Percentiles rank a stretch among this genome's conserved stretches.
These are phyloP conservation scores for Candida quercuum DNA, from an alignment of 805 yeast genomes.

Conservation along the genomic window DNA sequence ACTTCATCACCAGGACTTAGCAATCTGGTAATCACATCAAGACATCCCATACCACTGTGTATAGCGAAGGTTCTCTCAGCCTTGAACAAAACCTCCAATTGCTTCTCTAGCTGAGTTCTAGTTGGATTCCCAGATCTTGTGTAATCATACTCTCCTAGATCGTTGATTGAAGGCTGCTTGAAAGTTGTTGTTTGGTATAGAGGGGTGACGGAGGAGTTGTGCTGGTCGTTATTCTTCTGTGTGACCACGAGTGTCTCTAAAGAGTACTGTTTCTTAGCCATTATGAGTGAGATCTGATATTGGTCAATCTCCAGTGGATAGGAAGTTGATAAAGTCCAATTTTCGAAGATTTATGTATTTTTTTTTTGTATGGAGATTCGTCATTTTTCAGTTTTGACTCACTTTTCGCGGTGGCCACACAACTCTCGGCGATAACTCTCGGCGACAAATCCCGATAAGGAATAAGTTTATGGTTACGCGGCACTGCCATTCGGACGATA, in stretches of 20 bases:
- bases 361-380: too few species aligned
- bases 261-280: constrained; percentile 10
- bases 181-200: constrained; percentile 93
- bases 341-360: too few species aligned
- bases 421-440: too few species aligned
- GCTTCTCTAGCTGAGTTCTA: constrained; percentile 71
- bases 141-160: constrained; percentile 80
- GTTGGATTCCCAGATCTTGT: constrained; percentile 96
- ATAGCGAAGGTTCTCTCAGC: constrained; percentile 79
- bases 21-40: constrained; percentile 76
- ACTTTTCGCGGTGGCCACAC: too few species aligned
- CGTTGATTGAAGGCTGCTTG: constrained; percentile 66
- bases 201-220: constrained; percentile 81
- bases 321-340: too few species aligned
- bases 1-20: constrained; percentile 82
- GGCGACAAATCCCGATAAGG: too few species aligned
- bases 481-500: too few species aligned
- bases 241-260: constrained; percentile 12
- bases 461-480: too few species aligned
- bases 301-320: too few species aligned
- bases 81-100: constrained; percentile 71
- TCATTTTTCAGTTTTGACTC: too few species aligned
- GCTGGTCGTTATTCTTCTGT: constrained; percentile 48
- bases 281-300: too few species aligned
- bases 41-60: constrained; percentile 88